phyloP scores from a whole-genome alignment of 2,329 filamentous ascomycete genomes.

The Trichoderma citrinoviride region DNA sequence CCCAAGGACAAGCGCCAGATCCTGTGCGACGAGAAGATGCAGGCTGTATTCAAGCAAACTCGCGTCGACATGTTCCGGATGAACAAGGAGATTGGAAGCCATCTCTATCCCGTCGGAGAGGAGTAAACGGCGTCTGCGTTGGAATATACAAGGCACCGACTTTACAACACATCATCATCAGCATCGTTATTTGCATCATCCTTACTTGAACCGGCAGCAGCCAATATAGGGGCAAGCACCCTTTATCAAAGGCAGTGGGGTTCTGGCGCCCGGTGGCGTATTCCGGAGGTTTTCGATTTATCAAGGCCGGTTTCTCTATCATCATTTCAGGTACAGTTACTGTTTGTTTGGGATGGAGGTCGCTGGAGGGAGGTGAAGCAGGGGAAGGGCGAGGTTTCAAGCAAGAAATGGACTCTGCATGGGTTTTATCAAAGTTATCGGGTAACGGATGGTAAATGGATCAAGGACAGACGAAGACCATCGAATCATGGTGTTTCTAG shows the following conservation, averaged over 20 bases:
- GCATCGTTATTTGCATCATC: not conserved
- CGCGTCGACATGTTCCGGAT: conserved; percentile 98
- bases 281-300: conserved; percentile 11
- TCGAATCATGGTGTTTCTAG: conserved; percentile 5
- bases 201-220: conserved; percentile 12
- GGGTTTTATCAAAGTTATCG: not conserved
- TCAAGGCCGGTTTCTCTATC: conserved; percentile 6
- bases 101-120: conserved; percentile 83
- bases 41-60: conserved; percentile 85
- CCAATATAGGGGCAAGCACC: not conserved
- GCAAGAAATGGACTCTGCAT: conserved; percentile 1
- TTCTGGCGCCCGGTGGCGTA: conserved; percentile 23
- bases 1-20: conserved; percentile 91
- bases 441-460: conserved; percentile 2
- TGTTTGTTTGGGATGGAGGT: conserved; percentile 3
- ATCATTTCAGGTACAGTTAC: conserved; percentile 10
- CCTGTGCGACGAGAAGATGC: conserved; percentile 85
- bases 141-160: not conserved
- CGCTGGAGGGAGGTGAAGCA: not conserved
- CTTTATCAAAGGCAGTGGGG: conserved; percentile 11
- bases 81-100: conserved; percentile 92
- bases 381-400: not conserved
- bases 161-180: not conserved
- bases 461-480: not conserved
- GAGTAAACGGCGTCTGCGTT: conserved; percentile 32